Evolutionary conservation across 2,329 filamentous ascomycete genomes (phyloP).

Genomic region (Lasiodiplodia gonubiensis): DNA sequence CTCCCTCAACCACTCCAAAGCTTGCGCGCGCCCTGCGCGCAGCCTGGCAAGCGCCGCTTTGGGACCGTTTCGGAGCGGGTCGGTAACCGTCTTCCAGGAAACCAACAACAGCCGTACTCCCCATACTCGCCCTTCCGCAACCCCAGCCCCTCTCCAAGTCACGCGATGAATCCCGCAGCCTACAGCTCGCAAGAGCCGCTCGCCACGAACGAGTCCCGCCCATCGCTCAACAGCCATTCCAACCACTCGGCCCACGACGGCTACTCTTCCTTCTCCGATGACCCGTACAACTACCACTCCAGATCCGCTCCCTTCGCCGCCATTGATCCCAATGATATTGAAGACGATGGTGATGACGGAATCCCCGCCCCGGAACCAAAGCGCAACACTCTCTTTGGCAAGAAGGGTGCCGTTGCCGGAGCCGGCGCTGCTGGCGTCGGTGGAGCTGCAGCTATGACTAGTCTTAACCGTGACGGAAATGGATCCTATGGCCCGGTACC

Average conservation of each 20-base stretch:
- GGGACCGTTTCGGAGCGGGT: slow-evolving; percentile 11
- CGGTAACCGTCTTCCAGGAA: slow-evolving; percentile 19
- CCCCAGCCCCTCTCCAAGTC: slow-evolving; percentile 32
- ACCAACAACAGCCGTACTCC: slow-evolving; percentile 11
- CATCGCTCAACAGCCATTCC: slow-evolving; percentile 20
- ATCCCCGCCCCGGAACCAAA: slow-evolving; percentile 58
- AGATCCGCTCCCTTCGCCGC: slow-evolving; percentile 45
- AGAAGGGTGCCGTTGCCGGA: slow-evolving; percentile 51
- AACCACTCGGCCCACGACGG: slow-evolving; percentile 36
- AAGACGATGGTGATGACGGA: slow-evolving; percentile 88
- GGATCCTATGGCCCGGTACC: slow-evolving; percentile 65
- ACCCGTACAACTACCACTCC: slow-evolving; percentile 69
- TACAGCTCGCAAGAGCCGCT: slow-evolving; percentile 43
- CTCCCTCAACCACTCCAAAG: slow-evolving; percentile 69
- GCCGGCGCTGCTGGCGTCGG: slow-evolving; percentile 49
- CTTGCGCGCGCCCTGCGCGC: slow-evolving; percentile 62
- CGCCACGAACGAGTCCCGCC: slow-evolving; percentile 34
- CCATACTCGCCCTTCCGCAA: slow-evolving; percentile 20
- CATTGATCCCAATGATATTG: slow-evolving; percentile 79
- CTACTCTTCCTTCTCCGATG: slow-evolving; percentile 60
- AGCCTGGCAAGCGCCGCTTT: background rate
- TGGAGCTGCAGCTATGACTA: slow-evolving; percentile 31
- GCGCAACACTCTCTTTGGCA: slow-evolving; percentile 55
- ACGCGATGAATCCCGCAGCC: slow-evolving; percentile 47
- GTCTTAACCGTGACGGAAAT: slow-evolving; percentile 42